Conservation (phyloP, 371 early-diverging fungal species). For the Rhizopus sp. region DNA sequence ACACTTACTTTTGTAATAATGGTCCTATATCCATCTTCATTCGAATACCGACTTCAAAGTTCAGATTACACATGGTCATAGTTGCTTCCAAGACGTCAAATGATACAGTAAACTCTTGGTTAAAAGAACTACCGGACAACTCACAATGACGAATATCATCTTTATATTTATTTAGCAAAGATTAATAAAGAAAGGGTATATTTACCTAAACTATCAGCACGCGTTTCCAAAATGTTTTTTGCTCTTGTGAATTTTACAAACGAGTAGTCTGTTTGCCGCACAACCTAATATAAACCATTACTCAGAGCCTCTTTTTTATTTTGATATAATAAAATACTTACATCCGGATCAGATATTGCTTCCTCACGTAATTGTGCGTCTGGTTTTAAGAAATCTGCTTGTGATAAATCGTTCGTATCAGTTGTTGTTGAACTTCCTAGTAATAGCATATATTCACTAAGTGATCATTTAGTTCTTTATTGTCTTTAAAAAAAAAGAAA, state of each 20-base stretch:
- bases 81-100: slow-evolving; percentile 32
- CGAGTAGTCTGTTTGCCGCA: slow-evolving; percentile 24
- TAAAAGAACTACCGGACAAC: slow-evolving; percentile 22
- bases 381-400: slow-evolving; percentile 23
- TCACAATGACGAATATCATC: slow-evolving; percentile 32
- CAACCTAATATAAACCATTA: slow-evolving; percentile 14
- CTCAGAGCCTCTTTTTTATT: not conserved
- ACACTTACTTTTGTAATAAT: slow-evolving; percentile 31
- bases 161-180: slow-evolving; percentile 2
- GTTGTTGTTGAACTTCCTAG: slow-evolving; percentile 24
- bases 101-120: slow-evolving; percentile 21
- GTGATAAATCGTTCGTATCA: slow-evolving; percentile 30
- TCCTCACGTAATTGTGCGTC: slow-evolving; percentile 28
- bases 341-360: slow-evolving; percentile 25
- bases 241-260: slow-evolving; percentile 19
- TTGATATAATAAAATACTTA: not conserved
- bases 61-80: slow-evolving; percentile 20
- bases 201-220: slow-evolving; percentile 9
- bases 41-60: slow-evolving; percentile 31
- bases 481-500: not conserved
- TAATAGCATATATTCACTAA: slow-evolving; percentile 39
- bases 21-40: slow-evolving; percentile 28
- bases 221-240: slow-evolving; percentile 11
- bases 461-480: not conserved
- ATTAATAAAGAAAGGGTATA: no score